Percentiles rank a stretch among this genome's conserved stretches.
Evolutionary conservation across 257 asterid genomes (phyloP).

Genomic region (Rehmannia glutinosa): DNA sequence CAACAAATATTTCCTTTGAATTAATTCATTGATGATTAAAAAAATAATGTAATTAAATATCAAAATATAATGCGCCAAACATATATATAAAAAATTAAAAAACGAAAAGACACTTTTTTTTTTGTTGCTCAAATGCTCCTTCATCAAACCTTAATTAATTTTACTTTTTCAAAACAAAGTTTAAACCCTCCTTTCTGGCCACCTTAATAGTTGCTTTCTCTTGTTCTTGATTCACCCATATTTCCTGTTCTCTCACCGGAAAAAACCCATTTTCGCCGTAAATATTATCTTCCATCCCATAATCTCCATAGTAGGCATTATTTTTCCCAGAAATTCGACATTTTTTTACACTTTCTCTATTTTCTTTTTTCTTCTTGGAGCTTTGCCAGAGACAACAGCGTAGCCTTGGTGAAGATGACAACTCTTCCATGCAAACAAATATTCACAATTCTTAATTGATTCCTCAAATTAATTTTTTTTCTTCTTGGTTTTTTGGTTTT

Average conservation of each 20-base stretch:
- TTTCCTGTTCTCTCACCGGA: conserved; percentile 7
- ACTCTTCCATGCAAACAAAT: conserved; percentile 10
- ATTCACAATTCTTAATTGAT: not conserved
- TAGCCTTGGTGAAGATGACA: not conserved
- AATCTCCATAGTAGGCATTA: conserved; percentile 35
- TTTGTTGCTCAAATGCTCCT: not conserved
- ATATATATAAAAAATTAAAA: not conserved
- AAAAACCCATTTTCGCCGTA: conserved; percentile 21
- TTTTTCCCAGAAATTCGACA: conserved; percentile 1
- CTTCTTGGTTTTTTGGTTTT: not conserved
- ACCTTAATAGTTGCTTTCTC: conserved; percentile 14
- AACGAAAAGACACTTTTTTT: too few species aligned
- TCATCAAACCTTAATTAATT: not conserved
- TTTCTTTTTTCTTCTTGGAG: conserved; percentile 19
- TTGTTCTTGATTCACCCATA: conserved; percentile 25
- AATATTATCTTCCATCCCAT: conserved; percentile 31
- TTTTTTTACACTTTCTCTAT: not conserved
- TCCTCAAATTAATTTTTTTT: not conserved
- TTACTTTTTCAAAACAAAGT: not conserved
- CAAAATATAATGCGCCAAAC: not conserved
- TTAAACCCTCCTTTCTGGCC: conserved; percentile 15
- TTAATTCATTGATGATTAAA: not conserved
- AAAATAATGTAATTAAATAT: not conserved
- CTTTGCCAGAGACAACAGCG: conserved; percentile 21
- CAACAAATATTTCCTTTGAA: too few species aligned